Conservation (phyloP, 805 yeast species). For the Candida loeiensis region DNA sequence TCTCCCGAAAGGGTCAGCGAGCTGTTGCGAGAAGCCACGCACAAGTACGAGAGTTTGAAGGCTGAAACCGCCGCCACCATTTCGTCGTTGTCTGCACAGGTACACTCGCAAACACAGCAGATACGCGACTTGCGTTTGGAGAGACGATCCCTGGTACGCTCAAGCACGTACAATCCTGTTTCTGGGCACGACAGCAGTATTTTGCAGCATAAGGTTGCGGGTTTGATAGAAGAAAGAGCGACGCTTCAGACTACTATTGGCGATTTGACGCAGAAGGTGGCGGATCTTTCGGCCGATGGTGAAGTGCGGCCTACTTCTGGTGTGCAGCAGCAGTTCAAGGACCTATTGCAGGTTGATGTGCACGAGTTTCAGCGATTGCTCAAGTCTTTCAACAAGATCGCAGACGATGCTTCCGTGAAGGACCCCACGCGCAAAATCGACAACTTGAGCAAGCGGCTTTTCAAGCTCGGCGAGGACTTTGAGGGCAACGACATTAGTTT, state of each 20-base stretch:
- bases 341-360: slow-evolving; percentile 39
- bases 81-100: slow-evolving; percentile 20
- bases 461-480: slow-evolving; percentile 14
- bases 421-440: slow-evolving; percentile 55
- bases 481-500: slow-evolving; percentile 19
- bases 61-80: slow-evolving; percentile 23
- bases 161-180: background rate
- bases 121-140: slow-evolving; percentile 14
- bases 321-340: slow-evolving; percentile 41
- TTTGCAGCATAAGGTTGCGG: slow-evolving; percentile 5
- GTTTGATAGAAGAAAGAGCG: slow-evolving; percentile 9
- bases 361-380: slow-evolving; percentile 49
- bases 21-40: slow-evolving; percentile 14
- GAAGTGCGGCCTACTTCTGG: slow-evolving; percentile 14
- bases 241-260: slow-evolving; percentile 33
- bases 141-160: slow-evolving; percentile 5
- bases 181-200: background rate
- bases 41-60: slow-evolving; percentile 18
- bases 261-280: slow-evolving; percentile 36
- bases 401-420: slow-evolving; percentile 56
- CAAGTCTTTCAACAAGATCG: slow-evolving; percentile 47
- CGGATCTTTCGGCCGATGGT: slow-evolving; percentile 8
- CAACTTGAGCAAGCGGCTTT: slow-evolving; percentile 29
- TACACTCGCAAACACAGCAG: slow-evolving; percentile 19
- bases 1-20: background rate